Percentiles rank a stretch among this genome's conserved stretches.
Conservation (phyloP, 495 filamentous ascomycete genomes). For the Poronia punctata region DNA sequence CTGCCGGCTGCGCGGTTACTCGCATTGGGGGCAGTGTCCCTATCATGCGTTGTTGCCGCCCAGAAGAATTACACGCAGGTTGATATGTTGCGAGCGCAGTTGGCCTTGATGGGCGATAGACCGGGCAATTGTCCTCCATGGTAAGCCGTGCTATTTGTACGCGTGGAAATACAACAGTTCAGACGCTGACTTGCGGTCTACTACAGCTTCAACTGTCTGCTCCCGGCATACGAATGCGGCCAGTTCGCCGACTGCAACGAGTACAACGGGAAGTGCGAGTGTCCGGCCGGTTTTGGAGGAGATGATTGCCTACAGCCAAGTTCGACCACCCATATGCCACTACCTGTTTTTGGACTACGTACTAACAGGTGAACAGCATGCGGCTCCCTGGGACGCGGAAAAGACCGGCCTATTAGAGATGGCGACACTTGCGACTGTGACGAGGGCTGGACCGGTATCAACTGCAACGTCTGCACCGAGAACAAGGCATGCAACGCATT, state of each 20-base stretch:
- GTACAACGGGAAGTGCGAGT: conserved; percentile 84
- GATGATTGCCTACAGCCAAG: conserved; percentile 81
- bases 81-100: conserved; percentile 46
- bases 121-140: conserved; percentile 59
- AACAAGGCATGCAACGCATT: conserved; percentile 77
- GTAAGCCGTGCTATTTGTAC: no score
- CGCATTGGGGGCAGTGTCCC: conserved; percentile 30
- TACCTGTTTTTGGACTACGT: not conserved
- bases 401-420: conserved; percentile 62
- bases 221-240: conserved; percentile 81
- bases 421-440: conserved; percentile 73
- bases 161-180: no score
- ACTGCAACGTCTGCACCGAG: conserved; percentile 91
- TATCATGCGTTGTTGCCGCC: conserved; percentile 35
- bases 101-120: conserved; percentile 44
- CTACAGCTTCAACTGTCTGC: conserved; percentile 91
- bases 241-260: conserved; percentile 83
- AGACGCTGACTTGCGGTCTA: no score
- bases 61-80: conserved; percentile 39
- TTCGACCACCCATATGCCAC: conserved; percentile 25
- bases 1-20: conserved; percentile 25
- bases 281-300: conserved; percentile 85
- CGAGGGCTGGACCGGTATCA: conserved; percentile 95
- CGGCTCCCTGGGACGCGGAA: conserved; percentile 75
- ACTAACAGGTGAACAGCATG: conserved; percentile 50